Percentiles rank a stretch among this genome's conserved stretches.
Evolutionary conservation across 2,329 filamentous ascomycete species (phyloP).

Genomic region (Calonectria fujianensis): DNA sequence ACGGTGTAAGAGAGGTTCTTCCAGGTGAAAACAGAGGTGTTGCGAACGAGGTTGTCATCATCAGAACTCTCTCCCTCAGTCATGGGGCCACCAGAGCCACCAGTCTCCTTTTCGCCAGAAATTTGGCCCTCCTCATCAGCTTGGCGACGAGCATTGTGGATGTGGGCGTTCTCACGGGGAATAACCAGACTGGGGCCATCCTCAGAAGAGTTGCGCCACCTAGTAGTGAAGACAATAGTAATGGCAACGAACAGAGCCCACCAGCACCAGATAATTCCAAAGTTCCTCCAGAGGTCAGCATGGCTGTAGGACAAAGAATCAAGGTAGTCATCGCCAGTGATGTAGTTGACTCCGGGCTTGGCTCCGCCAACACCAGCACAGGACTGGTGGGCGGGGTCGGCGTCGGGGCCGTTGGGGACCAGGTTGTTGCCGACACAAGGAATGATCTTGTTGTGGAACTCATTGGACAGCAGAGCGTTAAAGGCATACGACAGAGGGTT

Average conservation of each 20-base stretch:
- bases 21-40: constrained; percentile 84
- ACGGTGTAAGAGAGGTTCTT: constrained; percentile 83
- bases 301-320: constrained; percentile 71
- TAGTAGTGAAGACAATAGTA: constrained; percentile 74
- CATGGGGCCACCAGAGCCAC: constrained; percentile 40
- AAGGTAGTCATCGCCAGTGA: constrained; percentile 77
- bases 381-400: constrained; percentile 66
- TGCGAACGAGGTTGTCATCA: constrained; percentile 69
- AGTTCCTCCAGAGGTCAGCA: constrained; percentile 74
- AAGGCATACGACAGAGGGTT: constrained; percentile 83
- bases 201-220: constrained; percentile 73
- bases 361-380: constrained; percentile 77
- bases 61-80: constrained; percentile 50
- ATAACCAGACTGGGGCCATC: constrained; percentile 75
- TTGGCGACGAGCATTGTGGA: constrained; percentile 55
- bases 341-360: constrained; percentile 64
- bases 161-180: constrained; percentile 74
- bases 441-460: constrained; percentile 77
- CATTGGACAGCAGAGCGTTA: constrained; percentile 81
- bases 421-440: constrained; percentile 70
- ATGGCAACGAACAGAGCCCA: constrained; percentile 76
- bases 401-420: constrained; percentile 70
- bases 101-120: constrained; percentile 47
- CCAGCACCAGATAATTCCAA: constrained; percentile 78
- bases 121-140: constrained; percentile 70